Base-by-base conservation (phyloP, 805 yeast species). In the Metschnikowia continentalis region DNA sequence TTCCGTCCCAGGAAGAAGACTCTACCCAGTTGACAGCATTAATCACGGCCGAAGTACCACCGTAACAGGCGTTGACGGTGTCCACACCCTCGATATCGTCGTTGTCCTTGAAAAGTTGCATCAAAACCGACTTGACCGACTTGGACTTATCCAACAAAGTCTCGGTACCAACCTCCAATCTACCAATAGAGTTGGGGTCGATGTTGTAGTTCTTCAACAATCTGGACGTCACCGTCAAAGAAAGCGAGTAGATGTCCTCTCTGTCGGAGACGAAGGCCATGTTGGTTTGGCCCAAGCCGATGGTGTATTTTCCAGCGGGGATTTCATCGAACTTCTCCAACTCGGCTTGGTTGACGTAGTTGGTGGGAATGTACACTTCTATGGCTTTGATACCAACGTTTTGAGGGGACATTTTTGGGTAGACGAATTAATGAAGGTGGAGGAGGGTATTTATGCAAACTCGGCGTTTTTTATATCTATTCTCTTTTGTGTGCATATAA, bases 141-240 rank as follows among this genome's bases (percentile, higher is more conserved):
- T 94, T 94, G 61, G 98, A 90, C 75, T 94, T 94, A 75, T 94
- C 99, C 61, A 94, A 78, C 63, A 94, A 78, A 46, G 99, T 92
- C 78, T 94, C 99, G 52, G 99, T 94, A 65, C 99, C 99, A 56
- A 94, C 98, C 74, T 94, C 99, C 63, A 94, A 79, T 70, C 99
- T 84, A 62, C 99, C 99, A 65, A 94, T 82, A 50, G 80, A 74
- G 66, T 78, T 75, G 47, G 89, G 82, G 70, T 92, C 97, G 62
- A 94, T 80, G 69, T 84, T 77, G 80, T 90, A 84, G 77, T 90
- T 85, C 64, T 82, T 78, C 63, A 94, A 74, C 65, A 94, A 80
- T 53, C 82, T 82, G 55, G 86, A 81, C 54, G 88, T 78, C 19
- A 80, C 97, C n/a, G 98, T 94, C 66, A 94, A 77, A n/a, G 88